These are phyloP conservation scores for Trichaptum fuscoviolaceum DNA, from an alignment of 768 basidiomycete genomes.

Conservation along the genomic window DNA sequence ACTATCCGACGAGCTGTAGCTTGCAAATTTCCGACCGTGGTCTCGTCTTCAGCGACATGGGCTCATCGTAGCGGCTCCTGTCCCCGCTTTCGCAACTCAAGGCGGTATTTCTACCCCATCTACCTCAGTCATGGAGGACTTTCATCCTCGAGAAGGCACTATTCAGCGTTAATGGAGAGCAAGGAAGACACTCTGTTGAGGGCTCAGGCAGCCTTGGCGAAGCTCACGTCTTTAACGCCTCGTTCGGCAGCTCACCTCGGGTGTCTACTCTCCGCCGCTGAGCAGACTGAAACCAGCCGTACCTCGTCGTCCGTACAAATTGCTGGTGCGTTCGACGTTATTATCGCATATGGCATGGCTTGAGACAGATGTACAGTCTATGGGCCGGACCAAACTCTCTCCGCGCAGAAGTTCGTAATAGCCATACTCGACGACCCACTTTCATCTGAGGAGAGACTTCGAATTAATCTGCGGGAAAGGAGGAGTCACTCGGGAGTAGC, in stretches of 20 bases:
- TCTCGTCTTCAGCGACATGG: not conserved
- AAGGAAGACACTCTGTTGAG: not conserved
- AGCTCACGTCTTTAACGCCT: not conserved
- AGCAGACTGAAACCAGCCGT: not conserved
- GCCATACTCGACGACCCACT: conserved; percentile 72
- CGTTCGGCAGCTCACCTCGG: not conserved
- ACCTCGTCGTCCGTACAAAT: not conserved
- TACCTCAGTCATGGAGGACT: not conserved
- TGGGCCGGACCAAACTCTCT: not conserved
- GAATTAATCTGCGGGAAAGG: not conserved
- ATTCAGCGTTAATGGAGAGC: not conserved
- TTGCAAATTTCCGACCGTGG: not conserved
- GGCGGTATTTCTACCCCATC: not conserved
- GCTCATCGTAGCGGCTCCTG: not conserved
- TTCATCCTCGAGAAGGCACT: not conserved
- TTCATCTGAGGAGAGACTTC: conserved; percentile 37
- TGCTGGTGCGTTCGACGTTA: not conserved
- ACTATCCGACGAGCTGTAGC: not conserved
- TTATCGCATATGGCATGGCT: not conserved
- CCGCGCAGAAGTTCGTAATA: conserved; percentile 21
- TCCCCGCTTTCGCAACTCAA: not conserved
- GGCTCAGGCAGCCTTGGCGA: not conserved
- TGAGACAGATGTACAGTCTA: not conserved
- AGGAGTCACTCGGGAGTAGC: not conserved
- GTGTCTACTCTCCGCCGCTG: not conserved